A percentile compares a stretch with the other conserved stretches of the same genome.
Evolutionary conservation across 2,329 filamentous ascomycete species (phyloP).

Genomic region (Pseudogymnoascus sp.): DNA sequence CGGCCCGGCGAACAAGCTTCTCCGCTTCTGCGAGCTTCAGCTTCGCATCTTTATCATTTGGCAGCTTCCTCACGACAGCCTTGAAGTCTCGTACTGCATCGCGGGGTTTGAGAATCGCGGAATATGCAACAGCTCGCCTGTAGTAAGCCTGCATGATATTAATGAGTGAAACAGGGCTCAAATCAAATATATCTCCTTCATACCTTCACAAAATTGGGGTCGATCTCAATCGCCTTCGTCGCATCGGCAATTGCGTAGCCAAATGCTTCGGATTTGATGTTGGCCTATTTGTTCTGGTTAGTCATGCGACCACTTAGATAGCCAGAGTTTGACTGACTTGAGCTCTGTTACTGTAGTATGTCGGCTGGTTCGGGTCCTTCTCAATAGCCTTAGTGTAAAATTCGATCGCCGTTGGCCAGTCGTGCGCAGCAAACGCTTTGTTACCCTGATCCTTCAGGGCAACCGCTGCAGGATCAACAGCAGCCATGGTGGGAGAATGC

Average conservation of each 20-base stretch:
- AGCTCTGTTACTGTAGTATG: conserved; percentile 89
- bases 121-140: conserved; percentile 82
- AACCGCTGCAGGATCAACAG: conserved; percentile 41
- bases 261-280: conserved; percentile 93
- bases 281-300: conserved; percentile 53
- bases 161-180: conserved; percentile 9
- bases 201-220: conserved; percentile 84
- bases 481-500: background rate
- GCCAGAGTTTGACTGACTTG: conserved; percentile 53
- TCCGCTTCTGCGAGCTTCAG: conserved; percentile 88
- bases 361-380: conserved; percentile 71
- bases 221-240: conserved; percentile 81
- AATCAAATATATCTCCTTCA: conserved; percentile 15
- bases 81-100: conserved; percentile 91
- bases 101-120: conserved; percentile 79
- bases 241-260: conserved; percentile 89
- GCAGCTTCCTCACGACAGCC: conserved; percentile 78
- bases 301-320: conserved; percentile 37
- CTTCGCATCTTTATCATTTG: conserved; percentile 81
- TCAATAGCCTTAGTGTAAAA: conserved; percentile 84
- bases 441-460: conserved; percentile 92
- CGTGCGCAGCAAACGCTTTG: conserved; percentile 78
- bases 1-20: conserved; percentile 83
- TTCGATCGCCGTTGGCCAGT: conserved; percentile 76
- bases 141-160: conserved; percentile 66